Evolutionary conservation across 129 eudicot species (phyloP), one percentile per base, ranked within the genome.

Genomic region (Gnaphalium uliginosum): DNA sequence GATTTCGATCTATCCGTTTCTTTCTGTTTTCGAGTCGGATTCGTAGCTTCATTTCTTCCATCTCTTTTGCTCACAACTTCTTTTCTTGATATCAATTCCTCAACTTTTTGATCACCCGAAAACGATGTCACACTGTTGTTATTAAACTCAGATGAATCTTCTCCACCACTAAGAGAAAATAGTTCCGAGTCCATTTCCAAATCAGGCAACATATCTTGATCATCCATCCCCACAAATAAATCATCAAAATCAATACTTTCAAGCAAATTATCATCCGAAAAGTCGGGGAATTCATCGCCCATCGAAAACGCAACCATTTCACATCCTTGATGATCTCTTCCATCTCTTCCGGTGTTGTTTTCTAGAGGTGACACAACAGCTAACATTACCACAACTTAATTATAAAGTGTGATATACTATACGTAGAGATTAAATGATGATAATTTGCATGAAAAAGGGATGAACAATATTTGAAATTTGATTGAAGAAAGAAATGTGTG

Each of bases 221-320:
- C 86, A 66, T 83, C 87, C 81, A 93, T 86, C 30, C 92, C 96
- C 26, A 77, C 85, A 43, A 95, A 95, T 7, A 95, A 71, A 66
- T 95, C 96, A 46, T 84, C 99, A n/a, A 95, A 91, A 78, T 91
- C 94, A 72, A 95, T 91, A 79, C 94, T 91, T 43, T 91, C 99
- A 2, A 94, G 79, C 69, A 94, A 72, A 81, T 87, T 90, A 66
- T 88, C 93, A 37, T 76, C 82, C 3, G 88, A 73, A 59, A 91
- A 84, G 51, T 91, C 94, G 0, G 78, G 86, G 37, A 93, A 93
- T 0, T 85, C 96, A 14, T 73, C 89, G 4, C 60, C 82, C 21
- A 84, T 62, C 13, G 93, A 69, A 59, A 86, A 84, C 13, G 69
- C 59, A 9, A 66, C 87, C 86, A 81, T 81, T 26, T 78, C 69